Base-by-base conservation (phyloP, 768 basidiomycete species). In the Saitozyma podzolica region DNA sequence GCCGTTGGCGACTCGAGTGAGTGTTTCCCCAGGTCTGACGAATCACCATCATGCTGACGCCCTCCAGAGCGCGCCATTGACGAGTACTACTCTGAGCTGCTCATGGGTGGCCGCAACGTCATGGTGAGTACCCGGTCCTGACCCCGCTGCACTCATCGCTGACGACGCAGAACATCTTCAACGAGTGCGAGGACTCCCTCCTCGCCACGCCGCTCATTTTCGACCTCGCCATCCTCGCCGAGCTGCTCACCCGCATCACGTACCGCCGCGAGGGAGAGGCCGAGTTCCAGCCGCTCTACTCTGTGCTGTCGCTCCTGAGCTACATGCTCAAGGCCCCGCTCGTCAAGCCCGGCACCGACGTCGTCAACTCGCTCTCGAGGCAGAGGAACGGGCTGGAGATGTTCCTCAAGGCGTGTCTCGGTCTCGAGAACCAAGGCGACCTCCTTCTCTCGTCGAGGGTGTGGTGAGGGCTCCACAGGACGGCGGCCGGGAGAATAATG, bases 241-340 rank as follows among this genome's bases (percentile, higher is more conserved):
- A 98, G 84, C 84, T 99, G 62, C 84, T 98, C 63, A 93, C 93
- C 48, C 93, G 95, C 63, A 84, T 98, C 80, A 83, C 89, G 80
- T 99, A 96, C 83, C 89, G 91, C 74, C 65, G 74, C 14, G 55
- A 69, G 16, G 74, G 81, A 14, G 56, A 68, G 50, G 79, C 79
- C 61, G 89, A 91, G 42, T 96, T 91, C 82, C 82, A 86, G 64
- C 88, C 89, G 0, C 83, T 98, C 17, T 91, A 99, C 85, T 85
- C 90, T 3, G 90, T 99, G 62, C 84, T 99, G 58, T 95, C 92
- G 47, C 85, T 97, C 65, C 84, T 97, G 59, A 90, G 88, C 49
- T 97, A 94, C 85, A 95, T 97, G 92, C 87, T 95, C 82, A 96
- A 96, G 84, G 93, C 92, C 0, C 92, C 92, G n/a, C 86, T 94